Conservation (phyloP, 805 yeast species). For the Cyberlindnera veronae region DNA sequence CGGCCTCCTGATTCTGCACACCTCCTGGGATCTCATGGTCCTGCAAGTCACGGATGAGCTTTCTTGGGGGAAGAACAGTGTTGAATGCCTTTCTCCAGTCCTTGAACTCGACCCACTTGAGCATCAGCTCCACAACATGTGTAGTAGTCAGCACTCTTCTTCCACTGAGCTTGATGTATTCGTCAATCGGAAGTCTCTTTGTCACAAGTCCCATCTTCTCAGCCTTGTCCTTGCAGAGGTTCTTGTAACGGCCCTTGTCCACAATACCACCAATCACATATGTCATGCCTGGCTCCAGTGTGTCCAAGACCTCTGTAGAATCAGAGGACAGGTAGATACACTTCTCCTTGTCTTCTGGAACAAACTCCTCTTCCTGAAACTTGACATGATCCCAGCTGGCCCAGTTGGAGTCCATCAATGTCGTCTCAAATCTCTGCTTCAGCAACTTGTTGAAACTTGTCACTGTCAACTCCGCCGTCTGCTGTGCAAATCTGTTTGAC, state of each 20-base stretch:
- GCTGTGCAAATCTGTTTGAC: conserved; percentile 59
- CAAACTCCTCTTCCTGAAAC: conserved; percentile 35
- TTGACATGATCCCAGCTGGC: conserved; percentile 64
- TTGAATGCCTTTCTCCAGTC: conserved; percentile 90
- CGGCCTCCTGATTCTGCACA: neutral
- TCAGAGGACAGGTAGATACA: conserved; percentile 82
- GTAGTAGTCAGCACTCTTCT: conserved; percentile 89
- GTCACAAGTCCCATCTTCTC: conserved; percentile 64
- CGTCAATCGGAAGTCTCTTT: conserved; percentile 82
- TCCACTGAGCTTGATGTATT: conserved; percentile 77
- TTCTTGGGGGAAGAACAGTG: conserved; percentile 80
- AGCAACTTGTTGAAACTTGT: conserved; percentile 65
- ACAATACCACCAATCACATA: conserved; percentile 95
- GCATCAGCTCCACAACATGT: conserved; percentile 86
- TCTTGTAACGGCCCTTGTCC: conserved; percentile 87
- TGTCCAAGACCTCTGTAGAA: conserved; percentile 64
- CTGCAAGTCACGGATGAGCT: conserved; percentile 28
- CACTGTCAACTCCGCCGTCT: conserved; percentile 55
- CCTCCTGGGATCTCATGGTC: conserved; percentile 1
- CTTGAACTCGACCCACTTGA: conserved; percentile 71
- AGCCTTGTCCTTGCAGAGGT: conserved; percentile 79
- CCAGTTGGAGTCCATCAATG: conserved; percentile 51
- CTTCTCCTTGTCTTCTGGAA: conserved; percentile 35
- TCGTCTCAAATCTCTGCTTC: conserved; percentile 62
- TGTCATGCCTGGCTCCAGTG: conserved; percentile 63